A percentile compares a stretch with the other conserved stretches of the same genome.
Conservation (phyloP, 495 filamentous ascomycete genomes). For the Penicillium paxilli region DNA sequence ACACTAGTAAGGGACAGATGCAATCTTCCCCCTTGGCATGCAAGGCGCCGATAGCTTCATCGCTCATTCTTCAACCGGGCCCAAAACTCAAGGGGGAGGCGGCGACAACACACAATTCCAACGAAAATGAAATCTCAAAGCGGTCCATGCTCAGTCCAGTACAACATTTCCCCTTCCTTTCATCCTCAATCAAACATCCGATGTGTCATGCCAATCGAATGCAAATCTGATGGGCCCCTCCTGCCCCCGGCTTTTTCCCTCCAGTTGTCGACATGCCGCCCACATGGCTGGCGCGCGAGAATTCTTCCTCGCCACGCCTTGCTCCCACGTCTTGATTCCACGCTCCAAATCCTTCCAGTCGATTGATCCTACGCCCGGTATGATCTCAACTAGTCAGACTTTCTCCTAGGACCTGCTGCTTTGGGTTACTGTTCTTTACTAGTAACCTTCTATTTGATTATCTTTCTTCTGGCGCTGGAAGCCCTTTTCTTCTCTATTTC, state of each 20-base stretch:
- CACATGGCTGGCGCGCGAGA: slow-evolving; percentile 20
- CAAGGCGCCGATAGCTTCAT: slow-evolving; percentile 28
- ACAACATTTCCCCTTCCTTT: neutral
- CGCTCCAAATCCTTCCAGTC: slow-evolving; percentile 7
- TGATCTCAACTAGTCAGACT: neutral
- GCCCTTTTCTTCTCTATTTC: neutral
- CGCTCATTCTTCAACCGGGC: slow-evolving; percentile 13
- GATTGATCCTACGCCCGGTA: neutral
- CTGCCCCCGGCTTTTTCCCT: neutral
- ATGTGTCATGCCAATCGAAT: slow-evolving; percentile 18
- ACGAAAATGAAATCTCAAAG: neutral
- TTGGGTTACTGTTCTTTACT: slow-evolving; percentile 11
- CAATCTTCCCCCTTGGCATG: slow-evolving; percentile 22
- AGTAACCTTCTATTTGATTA: neutral
- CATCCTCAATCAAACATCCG: slow-evolving; percentile 12
- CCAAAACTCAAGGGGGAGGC: slow-evolving; percentile 19
- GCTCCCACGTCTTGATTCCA: slow-evolving; percentile 24
- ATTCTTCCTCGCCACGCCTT: slow-evolving; percentile 23
- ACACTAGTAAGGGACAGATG: slow-evolving; percentile 7
- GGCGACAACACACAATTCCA: neutral
- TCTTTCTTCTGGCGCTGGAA: neutral
- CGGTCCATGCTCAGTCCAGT: slow-evolving; percentile 8
- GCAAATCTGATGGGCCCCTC: neutral
- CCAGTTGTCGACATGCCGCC: neutral
- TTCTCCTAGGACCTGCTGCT: slow-evolving; percentile 21